Base-by-base conservation (phyloP, 2,329 filamentous ascomycete species). In the Spiromastix sp. region DNA sequence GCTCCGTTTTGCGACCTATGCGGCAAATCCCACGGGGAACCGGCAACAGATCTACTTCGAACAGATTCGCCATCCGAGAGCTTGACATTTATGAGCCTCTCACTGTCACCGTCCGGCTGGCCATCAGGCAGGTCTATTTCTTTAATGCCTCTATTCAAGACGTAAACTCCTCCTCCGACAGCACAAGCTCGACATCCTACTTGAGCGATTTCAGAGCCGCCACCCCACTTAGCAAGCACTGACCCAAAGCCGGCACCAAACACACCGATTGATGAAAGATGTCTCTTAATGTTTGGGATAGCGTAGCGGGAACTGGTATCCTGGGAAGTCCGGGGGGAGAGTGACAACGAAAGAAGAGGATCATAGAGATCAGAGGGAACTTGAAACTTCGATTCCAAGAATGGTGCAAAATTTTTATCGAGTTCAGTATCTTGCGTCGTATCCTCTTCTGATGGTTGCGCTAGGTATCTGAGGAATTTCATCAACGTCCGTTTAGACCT, bases 161-260 rank as follows among this genome's bases (percentile, higher is more conserved):
- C 84, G 60, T 96, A 96, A 3, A 93, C 74, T 8, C 79, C 85
- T 31, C 91, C 91, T 22, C 89, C 89, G 5, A 98, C 91, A 13
- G 89, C 89, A 42, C 80, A 79, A 25, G 89, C 85, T 47, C 89
- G 81, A 55, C 91, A 96, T 4, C 79, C 84, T 16, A 94, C 86
- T 64, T 98, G 89, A 19, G 83, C 77, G 40, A 96, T 77, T 60
- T 98, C 89, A 20, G 85, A 81, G 30, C 82, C 69, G 18, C 89
- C 86, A 30, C 89, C 89, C 80, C 86, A 98, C 67, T 94, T 95
- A 15, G 87, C 81, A 46, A 93, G 75, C 9, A 98, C 77, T 30
- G 85, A 84, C 34, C 84, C 84, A 54, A 96, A 96, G 7, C 89
- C 86, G 31, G 82, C 74, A 0, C 89, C 89, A 48, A 95, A 89